These are phyloP conservation scores for Linanthus parryae DNA, from an alignment of 148 eudicot genomes.

Conservation along the genomic window DNA sequence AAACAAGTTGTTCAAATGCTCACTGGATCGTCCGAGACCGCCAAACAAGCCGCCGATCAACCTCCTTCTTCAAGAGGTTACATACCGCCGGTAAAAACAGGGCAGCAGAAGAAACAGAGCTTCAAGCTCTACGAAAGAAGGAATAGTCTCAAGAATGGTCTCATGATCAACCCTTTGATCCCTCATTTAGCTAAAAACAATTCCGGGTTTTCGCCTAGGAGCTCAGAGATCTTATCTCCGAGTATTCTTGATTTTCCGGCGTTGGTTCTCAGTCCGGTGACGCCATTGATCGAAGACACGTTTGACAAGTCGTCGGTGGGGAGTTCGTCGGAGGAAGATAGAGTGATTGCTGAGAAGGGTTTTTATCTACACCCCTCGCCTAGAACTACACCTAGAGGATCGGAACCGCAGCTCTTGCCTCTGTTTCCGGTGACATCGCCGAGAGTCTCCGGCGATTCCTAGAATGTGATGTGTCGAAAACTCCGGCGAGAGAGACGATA, in stretches of 20 bases:
- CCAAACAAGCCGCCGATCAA: slow-evolving; percentile 13
- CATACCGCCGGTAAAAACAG: slow-evolving; percentile 54
- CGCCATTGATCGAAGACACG: slow-evolving; percentile 51
- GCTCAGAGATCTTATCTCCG: slow-evolving; percentile 61
- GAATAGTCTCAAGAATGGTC: slow-evolving; percentile 47
- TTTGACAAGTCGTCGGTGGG: slow-evolving; percentile 31
- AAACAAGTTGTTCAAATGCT: slow-evolving; percentile 90
- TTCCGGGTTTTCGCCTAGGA: slow-evolving; percentile 31
- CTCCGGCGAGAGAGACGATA: slow-evolving; percentile 7
- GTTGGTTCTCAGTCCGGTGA: slow-evolving; percentile 69
- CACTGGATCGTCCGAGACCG: slow-evolving; percentile 59
- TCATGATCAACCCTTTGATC: slow-evolving; percentile 47
- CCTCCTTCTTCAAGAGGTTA: slow-evolving; percentile 14
- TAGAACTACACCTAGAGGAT: slow-evolving; percentile 23
- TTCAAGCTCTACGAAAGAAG: slow-evolving; percentile 78
- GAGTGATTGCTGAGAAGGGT: slow-evolving; percentile 68
- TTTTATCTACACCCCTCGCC: slow-evolving; percentile 74
- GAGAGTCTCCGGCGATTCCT: slow-evolving; percentile 35
- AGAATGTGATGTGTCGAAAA: too few species aligned
- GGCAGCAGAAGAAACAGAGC: slow-evolving; percentile 38
- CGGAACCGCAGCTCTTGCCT: slow-evolving; percentile 55
- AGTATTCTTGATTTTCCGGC: slow-evolving; percentile 72
- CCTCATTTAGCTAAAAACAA: slow-evolving; percentile 5
- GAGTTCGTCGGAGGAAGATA: slow-evolving; percentile 47
- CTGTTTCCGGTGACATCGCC: slow-evolving; percentile 75